Base-by-base conservation (phyloP, 345 rosid species). In the Gossypium ekmanianum region DNA sequence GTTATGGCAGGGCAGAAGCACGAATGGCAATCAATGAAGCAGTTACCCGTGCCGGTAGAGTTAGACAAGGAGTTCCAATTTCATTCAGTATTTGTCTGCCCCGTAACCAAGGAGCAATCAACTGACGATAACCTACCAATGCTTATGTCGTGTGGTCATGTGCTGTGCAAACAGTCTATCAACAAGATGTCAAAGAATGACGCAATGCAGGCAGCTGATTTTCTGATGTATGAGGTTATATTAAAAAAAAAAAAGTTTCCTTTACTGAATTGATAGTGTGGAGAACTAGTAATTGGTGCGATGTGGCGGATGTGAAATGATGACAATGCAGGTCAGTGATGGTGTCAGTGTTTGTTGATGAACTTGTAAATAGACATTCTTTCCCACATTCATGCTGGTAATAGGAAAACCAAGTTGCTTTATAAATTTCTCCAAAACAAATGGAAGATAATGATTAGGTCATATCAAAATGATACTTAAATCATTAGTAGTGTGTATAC, bases 91-190 rank as follows among this genome's bases (percentile, higher is more conserved):
- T 89, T 89, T 54, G 91, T 91, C 2, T 91, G 94, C 74, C 92
- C 97, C 0, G 88, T 91, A 7, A 86, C 86, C 3, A 91, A 87
- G 85, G 94, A 91, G 68, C 84, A 87, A 78, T 83, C 92, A 9
- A 84, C 82, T 2, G 85, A 87, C 4, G 92, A 84, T 0, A 91
- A 91, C 74, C 97, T 91, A 0, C 90, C 91, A 1, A 88, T 91
- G 90, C 68, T 91, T 87, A 81, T 91, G 87, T 43, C 86, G 11
- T 89, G 97, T 20, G 84, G 89, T n/a, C 97, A 91, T 44, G 97
- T 89, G 48, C 85, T 89, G 18, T 85, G 91, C 84, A 85, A 81
- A 83, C 81, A 88, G 71, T 84, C 97, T 7, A 78, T 89, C 66
- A 80, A 68, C 44, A 87, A 79, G 83, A 85, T 91, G 81, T 79